A percentile compares a stretch with the other conserved stretches of the same genome.
These are phyloP conservation scores for Aspergillus fructus DNA, from an alignment of 2,329 filamentous ascomycete genomes.

Conservation along the genomic window DNA sequence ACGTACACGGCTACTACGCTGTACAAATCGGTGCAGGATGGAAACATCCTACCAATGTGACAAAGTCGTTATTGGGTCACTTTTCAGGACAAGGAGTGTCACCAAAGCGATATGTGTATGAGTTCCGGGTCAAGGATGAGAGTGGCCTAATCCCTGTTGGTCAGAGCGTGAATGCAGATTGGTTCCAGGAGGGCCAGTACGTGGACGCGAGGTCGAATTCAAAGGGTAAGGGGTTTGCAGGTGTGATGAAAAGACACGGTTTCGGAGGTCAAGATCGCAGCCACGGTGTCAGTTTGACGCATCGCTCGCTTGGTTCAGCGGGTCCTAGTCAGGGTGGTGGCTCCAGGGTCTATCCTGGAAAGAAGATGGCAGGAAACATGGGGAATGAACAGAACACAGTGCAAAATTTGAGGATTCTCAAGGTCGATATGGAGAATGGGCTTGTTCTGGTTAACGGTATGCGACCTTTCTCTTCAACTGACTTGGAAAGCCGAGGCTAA, in stretches of 20 bases:
- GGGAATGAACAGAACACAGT: conserved; percentile 83
- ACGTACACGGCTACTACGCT: conserved; percentile 85
- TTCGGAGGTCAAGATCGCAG: conserved; percentile 85
- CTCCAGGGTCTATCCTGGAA: conserved; percentile 88
- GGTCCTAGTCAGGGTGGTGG: conserved; percentile 90
- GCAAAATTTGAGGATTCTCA: conserved; percentile 86
- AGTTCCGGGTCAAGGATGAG: conserved; percentile 80
- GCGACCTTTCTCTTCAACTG: conserved; percentile 6
- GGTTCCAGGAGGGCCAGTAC: conserved; percentile 88
- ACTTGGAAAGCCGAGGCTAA: conserved; percentile 2
- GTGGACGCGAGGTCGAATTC: conserved; percentile 79
- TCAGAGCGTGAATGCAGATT: conserved; percentile 73
- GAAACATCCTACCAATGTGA: conserved; percentile 72
- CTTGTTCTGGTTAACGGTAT: conserved; percentile 82
- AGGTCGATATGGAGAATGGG: conserved; percentile 82
- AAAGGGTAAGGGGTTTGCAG: conserved; percentile 89
- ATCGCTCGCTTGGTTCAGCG: conserved; percentile 85
- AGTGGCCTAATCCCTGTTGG: conserved; percentile 75
- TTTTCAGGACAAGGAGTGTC: conserved; percentile 78
- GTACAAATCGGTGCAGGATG: conserved; percentile 83
- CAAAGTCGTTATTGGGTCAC: conserved; percentile 82
- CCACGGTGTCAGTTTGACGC: conserved; percentile 93
- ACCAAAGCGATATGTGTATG: conserved; percentile 78
- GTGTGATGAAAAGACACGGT: conserved; percentile 96
- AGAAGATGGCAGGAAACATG: conserved; percentile 98